phyloP scores from a whole-genome alignment of 1,284 basidiomycete genomes.

The Cutaneotrichosporon cutaneum region DNA sequence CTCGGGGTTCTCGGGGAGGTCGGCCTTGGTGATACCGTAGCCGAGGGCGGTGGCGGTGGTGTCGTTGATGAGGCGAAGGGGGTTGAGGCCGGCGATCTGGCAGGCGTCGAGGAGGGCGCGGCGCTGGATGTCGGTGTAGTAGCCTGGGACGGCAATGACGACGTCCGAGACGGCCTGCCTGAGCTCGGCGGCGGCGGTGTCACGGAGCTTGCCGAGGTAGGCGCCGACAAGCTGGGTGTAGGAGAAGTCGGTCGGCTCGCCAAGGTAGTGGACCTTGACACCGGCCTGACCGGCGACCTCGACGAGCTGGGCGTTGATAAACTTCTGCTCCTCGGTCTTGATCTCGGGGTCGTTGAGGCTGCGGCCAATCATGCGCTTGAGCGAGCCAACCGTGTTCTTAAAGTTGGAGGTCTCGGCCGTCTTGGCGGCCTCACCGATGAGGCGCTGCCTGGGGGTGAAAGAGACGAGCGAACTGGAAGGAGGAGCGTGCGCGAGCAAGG shows the following conservation, averaged over 20 bases:
- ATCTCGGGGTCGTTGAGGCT: slow-evolving; percentile 74
- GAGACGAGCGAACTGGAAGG: slow-evolving; percentile 76
- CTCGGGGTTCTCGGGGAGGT: slow-evolving; percentile 75
- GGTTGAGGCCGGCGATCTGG: slow-evolving; percentile 78
- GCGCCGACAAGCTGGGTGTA: slow-evolving; percentile 81
- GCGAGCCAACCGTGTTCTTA: slow-evolving; percentile 86
- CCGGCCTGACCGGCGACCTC: slow-evolving; percentile 80
- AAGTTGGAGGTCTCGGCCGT: slow-evolving; percentile 97
- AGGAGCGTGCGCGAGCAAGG: not conserved
- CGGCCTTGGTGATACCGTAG: slow-evolving; percentile 94
- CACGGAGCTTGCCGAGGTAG: slow-evolving; percentile 83
- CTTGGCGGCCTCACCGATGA: slow-evolving; percentile 89
- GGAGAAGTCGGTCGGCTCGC: slow-evolving; percentile 72
- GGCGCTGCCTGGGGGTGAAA: slow-evolving; percentile 81
- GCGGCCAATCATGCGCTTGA: slow-evolving; percentile 84
- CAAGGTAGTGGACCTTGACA: slow-evolving; percentile 79
- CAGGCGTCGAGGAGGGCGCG: slow-evolving; percentile 84
- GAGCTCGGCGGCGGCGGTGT: slow-evolving; percentile 78
- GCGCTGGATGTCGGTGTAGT: slow-evolving; percentile 89
- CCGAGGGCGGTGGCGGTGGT: slow-evolving; percentile 88
- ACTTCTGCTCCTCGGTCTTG: slow-evolving; percentile 78
- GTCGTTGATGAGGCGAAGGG: slow-evolving; percentile 91
- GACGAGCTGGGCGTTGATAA: slow-evolving; percentile 76
- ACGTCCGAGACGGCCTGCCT: slow-evolving; percentile 81
- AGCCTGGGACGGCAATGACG: slow-evolving; percentile 89